Percentiles rank a stretch among this genome's conserved stretches.
Evolutionary conservation across 345 rosid genomes (phyloP).

Genomic region (Melastoma malabathricum): DNA sequence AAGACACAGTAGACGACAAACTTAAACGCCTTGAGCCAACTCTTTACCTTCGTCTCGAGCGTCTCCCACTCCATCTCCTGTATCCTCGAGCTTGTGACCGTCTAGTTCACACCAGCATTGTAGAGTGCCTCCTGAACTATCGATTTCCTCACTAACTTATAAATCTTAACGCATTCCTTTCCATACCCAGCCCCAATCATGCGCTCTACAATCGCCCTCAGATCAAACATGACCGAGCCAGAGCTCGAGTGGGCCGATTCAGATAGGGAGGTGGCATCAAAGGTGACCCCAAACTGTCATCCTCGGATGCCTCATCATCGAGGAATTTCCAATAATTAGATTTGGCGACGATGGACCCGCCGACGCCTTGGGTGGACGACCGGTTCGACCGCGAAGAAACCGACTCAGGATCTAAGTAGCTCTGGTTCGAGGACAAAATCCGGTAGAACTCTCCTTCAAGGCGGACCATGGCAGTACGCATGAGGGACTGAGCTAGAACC

Average conservation of each 20-base stretch:
- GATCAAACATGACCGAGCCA: constrained; percentile 23
- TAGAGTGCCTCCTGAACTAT: constrained; percentile 37
- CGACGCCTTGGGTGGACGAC: constrained; percentile 8
- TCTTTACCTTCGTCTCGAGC: constrained; percentile 39
- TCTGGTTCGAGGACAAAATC: constrained; percentile 37
- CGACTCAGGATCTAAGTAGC: constrained; percentile 40
- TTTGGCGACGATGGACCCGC: constrained; percentile 11
- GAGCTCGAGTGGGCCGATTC: neutral
- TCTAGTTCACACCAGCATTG: constrained; percentile 33
- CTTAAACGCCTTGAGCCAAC: constrained; percentile 41
- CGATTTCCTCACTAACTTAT: constrained; percentile 37
- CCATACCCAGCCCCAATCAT: constrained; percentile 49
- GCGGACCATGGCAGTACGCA: constrained; percentile 53
- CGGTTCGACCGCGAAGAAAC: constrained; percentile 28
- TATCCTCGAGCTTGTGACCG: constrained; percentile 20
- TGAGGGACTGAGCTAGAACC: constrained; percentile 37
- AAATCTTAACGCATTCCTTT: constrained; percentile 50
- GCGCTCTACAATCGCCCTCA: constrained; percentile 52
- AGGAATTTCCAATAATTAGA: neutral
- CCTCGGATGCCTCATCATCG: constrained; percentile 16
- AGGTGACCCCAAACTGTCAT: constrained; percentile 6
- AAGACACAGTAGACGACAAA: constrained; percentile 37
- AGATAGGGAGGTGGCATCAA: neutral
- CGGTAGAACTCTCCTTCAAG: constrained; percentile 61
- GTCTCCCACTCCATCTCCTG: constrained; percentile 47